Evolutionary conservation across 1,284 basidiomycete species (phyloP).

Genomic region (Cronartium quercuum): DNA sequence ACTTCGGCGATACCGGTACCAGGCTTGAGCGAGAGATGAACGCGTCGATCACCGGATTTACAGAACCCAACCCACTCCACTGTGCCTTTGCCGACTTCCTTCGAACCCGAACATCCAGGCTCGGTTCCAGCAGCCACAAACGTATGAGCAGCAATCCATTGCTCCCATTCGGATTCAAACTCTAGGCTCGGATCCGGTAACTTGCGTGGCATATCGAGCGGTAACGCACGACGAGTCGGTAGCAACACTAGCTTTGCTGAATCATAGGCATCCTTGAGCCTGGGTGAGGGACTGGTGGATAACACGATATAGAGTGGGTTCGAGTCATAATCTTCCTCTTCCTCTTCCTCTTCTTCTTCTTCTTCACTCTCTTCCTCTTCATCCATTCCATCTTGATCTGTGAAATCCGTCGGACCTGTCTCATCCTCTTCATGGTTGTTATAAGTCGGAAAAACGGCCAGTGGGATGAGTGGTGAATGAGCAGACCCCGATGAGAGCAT

Average conservation of each 20-base stretch:
- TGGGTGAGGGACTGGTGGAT: constrained; percentile 40
- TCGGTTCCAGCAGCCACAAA: constrained; percentile 33
- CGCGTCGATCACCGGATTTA: constrained; percentile 11
- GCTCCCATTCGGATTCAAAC: constrained; percentile 40
- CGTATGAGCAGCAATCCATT: constrained; percentile 38
- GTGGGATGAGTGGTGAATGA: constrained; percentile 23
- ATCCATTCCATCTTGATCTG: constrained; percentile 19
- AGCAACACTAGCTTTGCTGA: constrained; percentile 40
- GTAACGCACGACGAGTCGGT: constrained; percentile 39
- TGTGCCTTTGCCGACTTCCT: constrained; percentile 10
- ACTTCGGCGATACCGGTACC: constrained; percentile 38
- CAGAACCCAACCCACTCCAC: constrained; percentile 31
- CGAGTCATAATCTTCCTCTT: constrained; percentile 40
- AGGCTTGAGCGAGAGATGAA: constrained; percentile 33
- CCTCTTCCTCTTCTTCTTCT: constrained; percentile 33
- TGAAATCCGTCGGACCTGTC: constrained; percentile 8
- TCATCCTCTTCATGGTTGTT: constrained; percentile 27
- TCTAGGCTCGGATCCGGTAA: constrained; percentile 38
- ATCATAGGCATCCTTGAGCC: constrained; percentile 41
- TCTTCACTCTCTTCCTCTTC: constrained; percentile 1
- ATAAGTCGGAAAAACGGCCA: constrained; percentile 33
- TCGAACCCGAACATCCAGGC: not conserved
- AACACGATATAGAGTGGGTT: constrained; percentile 40
- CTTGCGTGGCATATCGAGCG: constrained; percentile 39
- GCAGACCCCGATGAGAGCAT: not conserved